Percentiles rank a stretch among this genome's conserved stretches.
phyloP scores from a whole-genome alignment of 768 basidiomycete genomes.

The Floccularia luteovirens region DNA sequence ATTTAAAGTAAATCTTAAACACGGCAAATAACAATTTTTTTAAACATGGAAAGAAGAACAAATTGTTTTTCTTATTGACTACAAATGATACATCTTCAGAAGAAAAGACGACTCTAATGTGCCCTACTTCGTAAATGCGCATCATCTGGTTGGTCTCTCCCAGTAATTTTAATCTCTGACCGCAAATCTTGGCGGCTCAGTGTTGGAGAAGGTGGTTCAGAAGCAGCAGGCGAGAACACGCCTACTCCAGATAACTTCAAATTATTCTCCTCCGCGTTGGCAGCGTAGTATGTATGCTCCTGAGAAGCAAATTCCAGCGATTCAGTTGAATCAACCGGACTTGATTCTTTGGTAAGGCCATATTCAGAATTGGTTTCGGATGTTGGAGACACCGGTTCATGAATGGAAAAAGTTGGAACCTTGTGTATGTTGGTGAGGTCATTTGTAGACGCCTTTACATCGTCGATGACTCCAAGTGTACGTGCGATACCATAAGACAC shows the following conservation, averaged over 20 bases:
- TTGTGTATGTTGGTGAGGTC: conserved; percentile 29
- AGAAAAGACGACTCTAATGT: neutral
- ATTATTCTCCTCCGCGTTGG: conserved; percentile 33
- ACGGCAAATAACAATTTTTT: no score
- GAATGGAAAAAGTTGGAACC: conserved; percentile 24
- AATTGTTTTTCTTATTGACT: neutral
- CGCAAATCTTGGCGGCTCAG: conserved; percentile 29
- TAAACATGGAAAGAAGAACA: no score
- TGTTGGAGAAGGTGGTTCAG: conserved; percentile 59
- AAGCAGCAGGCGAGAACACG: conserved; percentile 65
- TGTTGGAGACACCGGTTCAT: conserved; percentile 15
- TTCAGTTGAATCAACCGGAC: neutral
- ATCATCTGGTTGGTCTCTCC: conserved; percentile 13
- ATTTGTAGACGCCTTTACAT: conserved; percentile 66
- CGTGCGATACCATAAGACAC: conserved; percentile 78
- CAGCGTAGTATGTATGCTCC: conserved; percentile 43
- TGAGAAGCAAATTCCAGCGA: conserved; percentile 11
- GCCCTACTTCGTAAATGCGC: conserved; percentile 15
- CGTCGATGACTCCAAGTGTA: conserved; percentile 72
- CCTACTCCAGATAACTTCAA: conserved; percentile 61
- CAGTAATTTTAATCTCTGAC: conserved; percentile 10
- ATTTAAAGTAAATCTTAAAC: conserved; percentile 6
- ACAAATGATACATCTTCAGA: neutral
- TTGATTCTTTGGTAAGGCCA: conserved; percentile 8
- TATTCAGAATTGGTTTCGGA: conserved; percentile 20